A percentile compares a stretch with the other conserved stretches of the same genome.
Evolutionary conservation across 1,284 basidiomycete genomes (phyloP).

Genomic region (Trichosporon sp.): DNA sequence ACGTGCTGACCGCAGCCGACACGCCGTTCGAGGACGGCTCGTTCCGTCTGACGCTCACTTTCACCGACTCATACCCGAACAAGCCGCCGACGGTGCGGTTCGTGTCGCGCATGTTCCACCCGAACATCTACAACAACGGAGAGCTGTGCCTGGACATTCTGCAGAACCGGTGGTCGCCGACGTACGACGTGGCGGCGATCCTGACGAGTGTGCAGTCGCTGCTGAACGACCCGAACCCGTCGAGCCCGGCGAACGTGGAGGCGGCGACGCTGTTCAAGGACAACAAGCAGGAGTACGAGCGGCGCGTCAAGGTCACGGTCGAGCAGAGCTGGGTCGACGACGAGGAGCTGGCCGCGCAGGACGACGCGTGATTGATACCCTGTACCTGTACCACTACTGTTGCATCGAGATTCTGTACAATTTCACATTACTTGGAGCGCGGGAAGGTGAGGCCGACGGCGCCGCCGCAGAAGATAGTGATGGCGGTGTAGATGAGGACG

Average conservation of each 20-base stretch:
- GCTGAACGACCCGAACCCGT: slow-evolving; percentile 92
- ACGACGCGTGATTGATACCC: not conserved
- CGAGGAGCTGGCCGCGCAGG: slow-evolving; percentile 19
- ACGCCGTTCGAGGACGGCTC: slow-evolving; percentile 99
- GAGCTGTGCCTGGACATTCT: slow-evolving; percentile 97
- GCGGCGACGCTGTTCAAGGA: slow-evolving; percentile 93
- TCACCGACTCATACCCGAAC: slow-evolving; percentile 97
- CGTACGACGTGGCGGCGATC: slow-evolving; percentile 97
- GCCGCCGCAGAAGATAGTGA: slow-evolving; percentile 23
- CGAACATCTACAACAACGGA: slow-evolving; percentile 96
- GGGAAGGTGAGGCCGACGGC: slow-evolving; percentile 18
- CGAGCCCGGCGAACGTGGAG: slow-evolving; percentile 92
- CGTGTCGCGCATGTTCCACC: slow-evolving; percentile 96
- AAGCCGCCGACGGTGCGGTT: slow-evolving; percentile 97
- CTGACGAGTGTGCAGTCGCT: slow-evolving; percentile 92
- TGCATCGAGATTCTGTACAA: slow-evolving; percentile 17
- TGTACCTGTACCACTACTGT: not conserved
- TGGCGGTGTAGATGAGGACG: slow-evolving; percentile 28
- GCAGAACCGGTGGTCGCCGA: slow-evolving; percentile 96
- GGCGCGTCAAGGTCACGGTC: slow-evolving; percentile 67
- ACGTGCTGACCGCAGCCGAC: slow-evolving; percentile 61
- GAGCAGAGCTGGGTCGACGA: slow-evolving; percentile 42
- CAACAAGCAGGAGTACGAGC: slow-evolving; percentile 97
- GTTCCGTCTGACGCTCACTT: slow-evolving; percentile 90
- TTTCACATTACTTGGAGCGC: slow-evolving; percentile 11